These are phyloP conservation scores for Sodiomyces alkalinus DNA, from an alignment of 2,329 filamentous ascomycete genomes.

Conservation along the genomic window DNA sequence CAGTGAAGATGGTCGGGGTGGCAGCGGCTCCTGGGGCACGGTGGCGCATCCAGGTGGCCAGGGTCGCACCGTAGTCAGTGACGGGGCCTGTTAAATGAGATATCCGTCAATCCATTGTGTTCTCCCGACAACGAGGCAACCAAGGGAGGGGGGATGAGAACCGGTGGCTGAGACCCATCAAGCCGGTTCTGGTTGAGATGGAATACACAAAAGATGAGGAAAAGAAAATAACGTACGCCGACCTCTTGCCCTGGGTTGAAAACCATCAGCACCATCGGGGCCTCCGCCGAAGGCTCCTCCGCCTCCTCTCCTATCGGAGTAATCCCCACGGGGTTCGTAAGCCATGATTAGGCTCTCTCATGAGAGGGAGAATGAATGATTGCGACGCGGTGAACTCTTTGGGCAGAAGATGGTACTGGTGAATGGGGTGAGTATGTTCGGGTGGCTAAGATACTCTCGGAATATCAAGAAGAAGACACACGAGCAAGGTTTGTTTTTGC, in stretches of 20 bases:
- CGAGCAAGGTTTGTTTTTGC: too few species aligned
- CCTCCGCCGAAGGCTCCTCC: conserved; percentile 13
- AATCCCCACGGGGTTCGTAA: conserved; percentile 38
- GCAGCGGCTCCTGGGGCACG: conserved; percentile 26
- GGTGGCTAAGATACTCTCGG: too few species aligned
- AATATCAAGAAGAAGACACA: too few species aligned
- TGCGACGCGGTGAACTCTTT: too few species aligned
- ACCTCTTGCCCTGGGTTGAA: conserved; percentile 33
- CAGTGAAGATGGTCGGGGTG: conserved; percentile 38
- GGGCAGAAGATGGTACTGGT: too few species aligned
- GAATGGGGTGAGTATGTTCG: too few species aligned
- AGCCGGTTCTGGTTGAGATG: too few species aligned
- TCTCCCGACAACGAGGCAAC: neutral
- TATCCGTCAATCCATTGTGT: neutral
- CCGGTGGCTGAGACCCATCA: too few species aligned
- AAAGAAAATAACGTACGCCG: conserved; percentile 27
- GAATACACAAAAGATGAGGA: too few species aligned
- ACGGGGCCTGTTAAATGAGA: conserved; percentile 53
- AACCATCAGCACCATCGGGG: conserved; percentile 25
- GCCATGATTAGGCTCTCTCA: conserved; percentile 23
- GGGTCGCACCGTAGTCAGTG: conserved; percentile 82
- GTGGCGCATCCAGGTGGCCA: conserved; percentile 83
- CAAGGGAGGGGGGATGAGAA: too few species aligned
- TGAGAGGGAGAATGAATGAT: conserved; percentile 1
- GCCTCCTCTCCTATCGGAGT: conserved; percentile 20